These are phyloP conservation scores for Colletotrichum sp. DNA, from an alignment of 2,329 filamentous ascomycete species.

Conservation along the genomic window DNA sequence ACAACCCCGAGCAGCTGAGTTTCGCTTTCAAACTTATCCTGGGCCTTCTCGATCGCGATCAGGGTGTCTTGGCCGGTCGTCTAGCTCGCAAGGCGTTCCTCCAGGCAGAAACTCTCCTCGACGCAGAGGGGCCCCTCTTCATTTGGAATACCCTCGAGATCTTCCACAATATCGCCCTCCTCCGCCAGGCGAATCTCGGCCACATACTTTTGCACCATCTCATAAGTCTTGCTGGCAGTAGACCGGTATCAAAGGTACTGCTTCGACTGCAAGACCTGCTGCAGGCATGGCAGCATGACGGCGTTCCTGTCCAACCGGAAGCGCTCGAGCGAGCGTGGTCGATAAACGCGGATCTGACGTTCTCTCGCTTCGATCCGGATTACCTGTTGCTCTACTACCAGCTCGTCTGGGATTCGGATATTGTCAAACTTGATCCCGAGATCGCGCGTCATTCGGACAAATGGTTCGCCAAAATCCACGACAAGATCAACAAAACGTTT, in stretches of 20 bases:
- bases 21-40: slow-evolving; percentile 22
- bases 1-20: slow-evolving; percentile 11
- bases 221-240: neutral
- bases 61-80: slow-evolving; percentile 24
- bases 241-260: neutral
- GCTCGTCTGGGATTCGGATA: slow-evolving; percentile 23
- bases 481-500: neutral
- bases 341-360: slow-evolving; percentile 23
- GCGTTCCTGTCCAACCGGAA: neutral
- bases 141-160: slow-evolving; percentile 22
- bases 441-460: neutral
- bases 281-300: neutral
- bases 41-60: slow-evolving; percentile 16
- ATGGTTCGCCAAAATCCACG: neutral
- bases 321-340: slow-evolving; percentile 22
- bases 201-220: slow-evolving; percentile 18
- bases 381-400: slow-evolving; percentile 21
- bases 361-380: slow-evolving; percentile 12
- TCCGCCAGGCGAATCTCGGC: slow-evolving; percentile 8
- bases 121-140: slow-evolving; percentile 18
- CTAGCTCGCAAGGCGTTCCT: slow-evolving; percentile 27
- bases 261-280: neutral
- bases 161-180: slow-evolving; percentile 3
- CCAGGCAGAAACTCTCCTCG: slow-evolving; percentile 22
- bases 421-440: neutral